A percentile compares a stretch with the other conserved stretches of the same genome.
phyloP scores from a whole-genome alignment of 768 basidiomycete species.

The Hypholoma sublateritium region DNA sequence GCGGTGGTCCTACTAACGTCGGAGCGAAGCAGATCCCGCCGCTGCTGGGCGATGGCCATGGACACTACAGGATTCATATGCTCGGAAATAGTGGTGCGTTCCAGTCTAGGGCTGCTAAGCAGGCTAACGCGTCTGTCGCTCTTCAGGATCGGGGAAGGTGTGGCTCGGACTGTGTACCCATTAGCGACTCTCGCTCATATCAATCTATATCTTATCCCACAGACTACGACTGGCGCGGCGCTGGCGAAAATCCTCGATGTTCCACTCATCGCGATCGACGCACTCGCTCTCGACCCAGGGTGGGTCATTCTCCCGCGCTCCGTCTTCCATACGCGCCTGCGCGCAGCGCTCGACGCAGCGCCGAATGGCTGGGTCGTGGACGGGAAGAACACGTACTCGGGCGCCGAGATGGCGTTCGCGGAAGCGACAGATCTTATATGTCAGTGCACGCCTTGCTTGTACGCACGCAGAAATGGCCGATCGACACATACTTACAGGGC shows the following conservation, averaged over 20 bases:
- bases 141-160: constrained; percentile 14
- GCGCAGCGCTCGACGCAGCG: constrained; percentile 24
- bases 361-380: constrained; percentile 55
- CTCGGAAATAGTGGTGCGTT: constrained; percentile 22
- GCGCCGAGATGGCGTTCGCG: constrained; percentile 34
- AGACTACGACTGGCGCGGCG: too few species aligned
- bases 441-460: constrained; percentile 22
- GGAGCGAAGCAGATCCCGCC: constrained; percentile 3
- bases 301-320: constrained; percentile 36
- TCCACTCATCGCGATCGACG: constrained; percentile 48
- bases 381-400: constrained; percentile 37
- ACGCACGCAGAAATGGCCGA: neutral
- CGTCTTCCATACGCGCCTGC: constrained; percentile 30
- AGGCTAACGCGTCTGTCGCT: neutral
- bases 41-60: constrained; percentile 18
- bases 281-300: constrained; percentile 47
- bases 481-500: constrained; percentile 40
- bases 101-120: neutral
- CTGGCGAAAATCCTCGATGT: constrained; percentile 30
- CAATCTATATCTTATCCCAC: too few species aligned
- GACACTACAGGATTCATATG: constrained; percentile 20
- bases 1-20: too few species aligned
- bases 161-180: constrained; percentile 5
- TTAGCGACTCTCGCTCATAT: too few species aligned
- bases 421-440: constrained; percentile 54